Evolutionary conservation across 352 stramenopile species (phyloP), one percentile per base, ranked within the genome.

Genomic region (Phytophthora rubi): DNA sequence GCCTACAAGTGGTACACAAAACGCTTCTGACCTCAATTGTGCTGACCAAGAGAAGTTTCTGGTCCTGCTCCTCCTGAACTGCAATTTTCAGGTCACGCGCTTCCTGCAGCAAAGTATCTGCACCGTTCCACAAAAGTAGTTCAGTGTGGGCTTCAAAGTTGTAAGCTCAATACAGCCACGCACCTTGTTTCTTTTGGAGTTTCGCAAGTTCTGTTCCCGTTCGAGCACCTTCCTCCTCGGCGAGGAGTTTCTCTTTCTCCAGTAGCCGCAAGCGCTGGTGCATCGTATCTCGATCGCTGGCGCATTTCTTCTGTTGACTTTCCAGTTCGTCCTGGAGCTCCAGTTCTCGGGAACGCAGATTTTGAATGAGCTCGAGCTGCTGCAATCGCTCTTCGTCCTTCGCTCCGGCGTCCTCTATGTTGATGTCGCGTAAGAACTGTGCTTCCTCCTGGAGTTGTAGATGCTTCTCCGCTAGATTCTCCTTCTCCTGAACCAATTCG

Each of bases 221-320:
- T 26, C 65, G 61, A 68, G 55, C 51, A 28, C 62, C 72, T 59
- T 80, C 65, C 5, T 92, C 80, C 6, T 83, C 65, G 1, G 65
- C 32, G 0, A 88, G 55, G 16, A 86, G 68, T 23, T 80, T 85
- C 52, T 89, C 81, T 49, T 90, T 92, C 53, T 91, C 82, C 1
- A 82, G 47, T 10, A 88, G 49, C 1, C 85, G 69, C 33, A 90
- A 54, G 18, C 89, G 82, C 18, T 90, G 79, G 23, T 88, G 65
- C 6, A 91, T 63, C 0, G 56, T 80, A 0, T 78, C 75, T 8
- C 83, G 82, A 37, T 91, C 82, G 1, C 59, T 53, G 0, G 78
- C 62, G 80, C 80, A 91, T 59, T 88, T 89, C 33, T 80, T 81
- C 58, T 91, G 80, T 32, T 91, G 83, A 6, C 78, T 73, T 54